Evolutionary conservation across 2,329 filamentous ascomycete species (phyloP).

Genomic region (Chaetomium olivaceum): DNA sequence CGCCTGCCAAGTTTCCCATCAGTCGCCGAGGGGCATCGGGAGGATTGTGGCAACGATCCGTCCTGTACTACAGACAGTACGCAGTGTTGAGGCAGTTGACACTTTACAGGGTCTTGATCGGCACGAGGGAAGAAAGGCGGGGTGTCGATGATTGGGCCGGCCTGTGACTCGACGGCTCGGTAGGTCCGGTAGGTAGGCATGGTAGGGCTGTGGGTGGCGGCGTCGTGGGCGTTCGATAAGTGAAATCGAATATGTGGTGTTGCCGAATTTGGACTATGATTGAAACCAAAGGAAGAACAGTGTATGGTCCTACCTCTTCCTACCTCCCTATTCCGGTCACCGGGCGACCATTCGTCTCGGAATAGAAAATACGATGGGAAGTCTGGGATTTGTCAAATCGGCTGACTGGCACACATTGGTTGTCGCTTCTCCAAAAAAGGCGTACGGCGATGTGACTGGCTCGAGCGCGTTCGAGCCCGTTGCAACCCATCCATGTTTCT

Average conservation of each 20-base stretch:
- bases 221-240: background rate
- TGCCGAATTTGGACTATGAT: background rate
- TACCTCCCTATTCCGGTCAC: slow-evolving; percentile 3
- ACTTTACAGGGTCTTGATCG: background rate
- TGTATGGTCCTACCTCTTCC: background rate
- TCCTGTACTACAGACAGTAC: background rate
- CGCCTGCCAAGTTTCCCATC: background rate
- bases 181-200: too few species aligned
- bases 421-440: background rate
- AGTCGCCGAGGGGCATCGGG: background rate
- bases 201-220: background rate
- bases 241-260: background rate
- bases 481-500: background rate
- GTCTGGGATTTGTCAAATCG: background rate
- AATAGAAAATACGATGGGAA: background rate
- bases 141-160: background rate
- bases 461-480: background rate
- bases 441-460: background rate
- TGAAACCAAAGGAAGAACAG: background rate
- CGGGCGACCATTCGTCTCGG: slow-evolving; percentile 1
- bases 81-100: background rate
- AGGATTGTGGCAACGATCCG: background rate
- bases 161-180: background rate
- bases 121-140: background rate
- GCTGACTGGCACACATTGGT: background rate